Evolutionary conservation across 2,329 filamentous ascomycete species (phyloP), one percentile per base, ranked within the genome.

Genomic region (Onygena corvina): DNA sequence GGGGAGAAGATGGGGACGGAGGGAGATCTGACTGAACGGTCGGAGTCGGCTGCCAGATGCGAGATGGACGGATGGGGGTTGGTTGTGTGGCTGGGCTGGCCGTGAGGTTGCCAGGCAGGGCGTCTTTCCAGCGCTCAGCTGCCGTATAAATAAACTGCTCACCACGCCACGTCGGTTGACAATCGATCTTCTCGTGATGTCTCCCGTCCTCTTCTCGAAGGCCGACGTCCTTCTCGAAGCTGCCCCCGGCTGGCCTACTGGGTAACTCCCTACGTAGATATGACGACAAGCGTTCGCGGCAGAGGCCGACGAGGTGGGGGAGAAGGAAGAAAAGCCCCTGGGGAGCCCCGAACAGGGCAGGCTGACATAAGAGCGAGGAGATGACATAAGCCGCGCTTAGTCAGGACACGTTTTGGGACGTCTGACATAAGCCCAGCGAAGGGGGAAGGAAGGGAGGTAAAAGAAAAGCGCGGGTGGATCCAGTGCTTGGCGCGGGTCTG

Each of bases 401-500:
- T n/a, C 34, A 38, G 9, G 9, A 18, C 34, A 38, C 34, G 34
- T 38, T 38, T n/a, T n/a, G n/a, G n/a, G n/a, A 23, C 6, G 20
- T 7, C 2, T 23, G n/a, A 40, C 36, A 18, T 36, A 36, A 36
- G 16, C 40, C 18, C 2, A 9, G 11, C 3, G 42, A 16, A 18
- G 27, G 20, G 40, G 38, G 25, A 44, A 16, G 9, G 20, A 44
- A 25, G 16, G 40, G 27, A 44, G 11, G 14, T 16, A 44, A 25
- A 18, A 25, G 40, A 25, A 25, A 44, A 44, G 23, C 9, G 18
- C 42, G 36, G 36, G 36, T 40, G 36, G 36, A 40, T 40, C 36
- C 36, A n/a, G n/a, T 23, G 11, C 36, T 20, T 18, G 18, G 30
- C 11, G 36, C 11, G 36, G 36, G 36, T 25, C 36, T 25, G n/a